Evolutionary conservation across 1,284 basidiomycete genomes (phyloP), one percentile per base, ranked within the genome.

Genomic region (Trametes pubescens): DNA sequence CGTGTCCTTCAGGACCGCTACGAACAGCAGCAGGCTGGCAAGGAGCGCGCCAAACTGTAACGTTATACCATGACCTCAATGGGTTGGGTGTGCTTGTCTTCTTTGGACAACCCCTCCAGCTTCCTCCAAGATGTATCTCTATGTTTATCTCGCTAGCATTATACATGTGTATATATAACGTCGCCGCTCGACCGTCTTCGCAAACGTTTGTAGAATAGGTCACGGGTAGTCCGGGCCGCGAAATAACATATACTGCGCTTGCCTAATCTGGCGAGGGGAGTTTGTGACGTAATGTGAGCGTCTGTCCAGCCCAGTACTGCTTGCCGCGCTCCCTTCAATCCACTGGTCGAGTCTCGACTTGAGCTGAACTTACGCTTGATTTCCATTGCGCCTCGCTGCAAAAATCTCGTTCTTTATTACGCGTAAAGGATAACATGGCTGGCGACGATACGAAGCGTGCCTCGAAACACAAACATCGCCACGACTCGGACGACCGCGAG

Each of bases 1-100:
- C 79, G 88, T 24, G 77, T 83, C 2, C 73, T 91, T 66, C 83
- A 86, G 55, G 87, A 89, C 10, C 76, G 77, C 44, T 84, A 87
- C 70, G 87, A 90, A 55, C 52, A 69, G 40, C 59, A 65, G 52
- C 58, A 62, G 8, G 56, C 59, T 26, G 61, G 43, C 21, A 29
- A 57, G 1, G 61, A 62, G 13, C 58, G 51, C 18, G 65, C 66
- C 8, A 70, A 68, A 57, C 47, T 70, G 51, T 68, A 46, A 65
- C n/a, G 7, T 34, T 6, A 7, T 34, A 7, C 34, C 18, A n/a
- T 16, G 40, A 16, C 14, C 4, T 43, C 8, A 14, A 38, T 14
- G 37, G 34, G 34, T 44, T 43, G 38, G 14, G 46, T 51, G 34
- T 13, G 40, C 16, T 21, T 35, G 18, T 18, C 13, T 11, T 10